Base-by-base conservation (phyloP, 2,329 filamentous ascomycete species). In the Claviceps fusiformis region DNA sequence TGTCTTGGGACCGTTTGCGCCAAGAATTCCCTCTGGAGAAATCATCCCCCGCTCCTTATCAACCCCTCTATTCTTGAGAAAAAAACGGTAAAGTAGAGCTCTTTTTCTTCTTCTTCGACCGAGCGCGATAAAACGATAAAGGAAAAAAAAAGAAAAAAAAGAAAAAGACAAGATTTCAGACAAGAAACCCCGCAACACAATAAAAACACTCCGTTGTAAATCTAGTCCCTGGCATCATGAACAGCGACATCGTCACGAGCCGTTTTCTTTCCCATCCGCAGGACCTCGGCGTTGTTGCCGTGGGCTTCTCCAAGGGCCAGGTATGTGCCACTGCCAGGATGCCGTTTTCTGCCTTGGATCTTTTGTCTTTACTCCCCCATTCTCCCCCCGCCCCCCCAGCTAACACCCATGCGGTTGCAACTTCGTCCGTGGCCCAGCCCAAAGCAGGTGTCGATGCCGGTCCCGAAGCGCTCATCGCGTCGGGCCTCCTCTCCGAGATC, bases 261-360 rank as follows among this genome's bases (percentile, higher is more conserved):
- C 90, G 86, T 67, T 97, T 96, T 75, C 85, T 97, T 62, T 77
- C 85, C 60, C 78, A 85, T 66, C 81, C 83, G 37, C 79, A 87
- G 66, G 85, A 97, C 65, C 78, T 98, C 60, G 93, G 92, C 59
- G 81, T 98, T 55, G 89, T 97, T 43, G 90, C 92, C 52, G 93
- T 97, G 43, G 92, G 92, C 59, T 98, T 97, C 76, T 95, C 90
- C 54, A 92, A 92, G 61, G 93, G 93, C 56, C 93, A 96, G 82
- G 90, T 93, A 82, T 63, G 77, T 64, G 47, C 5, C 17, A 10
- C 24, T 24, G 24, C 24, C 24, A 24, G 11, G 11, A 46, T 9
- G 24, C 24, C 24, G 24, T 27, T 17, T 44, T 5, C n/a, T n/a
- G n/a, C n/a, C n/a, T n/a, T n/a, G n/a, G 19, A 0, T 44, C 41